Percentiles rank a stretch among this genome's conserved stretches.
Evolutionary conservation across 2,329 filamentous ascomycete genomes (phyloP).

Genomic region (Sphaerulina populicola): DNA sequence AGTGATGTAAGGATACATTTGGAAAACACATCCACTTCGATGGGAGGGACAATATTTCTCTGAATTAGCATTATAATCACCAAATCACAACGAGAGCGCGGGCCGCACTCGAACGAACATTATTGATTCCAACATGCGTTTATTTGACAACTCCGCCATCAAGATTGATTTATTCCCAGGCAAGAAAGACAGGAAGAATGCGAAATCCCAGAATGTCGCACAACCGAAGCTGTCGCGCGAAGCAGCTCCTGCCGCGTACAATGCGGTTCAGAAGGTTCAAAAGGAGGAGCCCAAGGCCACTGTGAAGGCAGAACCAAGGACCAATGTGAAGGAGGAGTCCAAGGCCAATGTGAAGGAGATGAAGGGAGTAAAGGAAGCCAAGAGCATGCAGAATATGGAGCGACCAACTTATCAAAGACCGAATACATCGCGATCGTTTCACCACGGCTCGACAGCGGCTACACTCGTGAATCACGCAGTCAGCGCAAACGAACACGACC

Average conservation of each 20-base stretch:
- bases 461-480: background rate
- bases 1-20: slow-evolving; percentile 2
- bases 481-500: too few species aligned
- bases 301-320: background rate
- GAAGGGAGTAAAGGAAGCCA: background rate
- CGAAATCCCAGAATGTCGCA: background rate
- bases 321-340: too few species aligned
- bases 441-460: background rate
- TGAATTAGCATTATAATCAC: background rate
- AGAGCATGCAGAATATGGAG: slow-evolving; percentile 7
- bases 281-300: background rate
- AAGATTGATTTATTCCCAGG: slow-evolving; percentile 12
- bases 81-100: background rate
- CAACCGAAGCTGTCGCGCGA: background rate
- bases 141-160: slow-evolving; percentile 13
- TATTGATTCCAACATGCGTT: slow-evolving; percentile 4
- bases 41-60: background rate
- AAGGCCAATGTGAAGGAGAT: too few species aligned
- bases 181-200: slow-evolving; percentile 9
- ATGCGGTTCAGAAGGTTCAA: background rate
- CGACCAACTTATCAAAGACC: background rate
- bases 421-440: slow-evolving; percentile 1
- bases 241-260: background rate
- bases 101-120: slow-evolving; percentile 1
- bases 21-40: background rate